Conservation (phyloP, 164 flowering plant genomes). For the Tinospora cordifolia region DNA sequence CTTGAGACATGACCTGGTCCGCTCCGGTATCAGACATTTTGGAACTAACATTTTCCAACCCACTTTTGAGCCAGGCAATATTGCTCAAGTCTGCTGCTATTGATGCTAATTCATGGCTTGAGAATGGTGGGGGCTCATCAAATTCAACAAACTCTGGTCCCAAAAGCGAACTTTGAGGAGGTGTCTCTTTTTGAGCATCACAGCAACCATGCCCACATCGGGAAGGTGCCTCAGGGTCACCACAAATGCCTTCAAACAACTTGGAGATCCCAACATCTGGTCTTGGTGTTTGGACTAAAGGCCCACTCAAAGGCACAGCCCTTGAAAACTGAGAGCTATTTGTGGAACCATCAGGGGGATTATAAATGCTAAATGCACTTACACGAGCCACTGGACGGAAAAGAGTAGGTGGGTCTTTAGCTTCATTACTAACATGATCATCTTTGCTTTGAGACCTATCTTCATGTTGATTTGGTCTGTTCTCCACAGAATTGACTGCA, state of each 20-base stretch:
- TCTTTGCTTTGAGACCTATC: constrained; percentile 22
- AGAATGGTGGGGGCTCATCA: constrained; percentile 48
- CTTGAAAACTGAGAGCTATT: constrained; percentile 19
- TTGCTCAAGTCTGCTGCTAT: constrained; percentile 63
- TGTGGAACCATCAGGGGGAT: constrained; percentile 28
- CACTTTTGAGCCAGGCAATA: constrained; percentile 72
- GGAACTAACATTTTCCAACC: constrained; percentile 34
- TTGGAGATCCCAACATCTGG: constrained; percentile 41
- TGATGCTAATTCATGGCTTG: constrained; percentile 58
- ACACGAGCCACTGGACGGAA: constrained; percentile 66
- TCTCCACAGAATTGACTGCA: constrained; percentile 32
- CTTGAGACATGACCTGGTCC: constrained; percentile 14
- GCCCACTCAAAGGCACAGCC: constrained; percentile 29
- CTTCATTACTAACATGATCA: constrained; percentile 19
- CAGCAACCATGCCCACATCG: constrained; percentile 78
- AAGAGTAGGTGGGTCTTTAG: constrained; percentile 35
- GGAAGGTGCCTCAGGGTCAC: constrained; percentile 47
- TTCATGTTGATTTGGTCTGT: constrained; percentile 21
- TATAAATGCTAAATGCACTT: constrained; percentile 60
- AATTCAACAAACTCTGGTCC: constrained; percentile 84
- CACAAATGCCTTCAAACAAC: constrained; percentile 36
- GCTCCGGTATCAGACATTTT: constrained; percentile 18
- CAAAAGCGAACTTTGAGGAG: constrained; percentile 35
- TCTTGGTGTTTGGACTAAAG: constrained; percentile 32
- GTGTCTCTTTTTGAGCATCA: constrained; percentile 11